phyloP scores from a whole-genome alignment of 2,329 filamentous ascomycete species.

The Diaporthe nobilis region DNA sequence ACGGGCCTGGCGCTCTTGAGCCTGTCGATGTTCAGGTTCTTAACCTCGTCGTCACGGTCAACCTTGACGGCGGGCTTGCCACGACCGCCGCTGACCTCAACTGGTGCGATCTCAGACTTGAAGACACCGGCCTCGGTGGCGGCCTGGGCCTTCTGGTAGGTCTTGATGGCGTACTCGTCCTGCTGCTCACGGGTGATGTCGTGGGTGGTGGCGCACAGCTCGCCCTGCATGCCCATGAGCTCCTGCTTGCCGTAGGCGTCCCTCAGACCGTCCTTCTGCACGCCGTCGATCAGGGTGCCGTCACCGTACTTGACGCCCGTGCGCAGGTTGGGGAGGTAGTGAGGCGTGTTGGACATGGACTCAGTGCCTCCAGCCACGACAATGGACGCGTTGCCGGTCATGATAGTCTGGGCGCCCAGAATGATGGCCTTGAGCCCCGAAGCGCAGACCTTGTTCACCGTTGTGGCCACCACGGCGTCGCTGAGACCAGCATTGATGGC shows the following conservation, averaged over 20 bases:
- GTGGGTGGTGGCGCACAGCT: slow-evolving; percentile 92
- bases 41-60: slow-evolving; percentile 93
- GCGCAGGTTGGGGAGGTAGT: slow-evolving; percentile 92
- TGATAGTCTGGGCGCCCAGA: slow-evolving; percentile 95
- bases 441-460: slow-evolving; percentile 99
- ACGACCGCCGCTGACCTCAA: slow-evolving; percentile 88
- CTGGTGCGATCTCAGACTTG: slow-evolving; percentile 86
- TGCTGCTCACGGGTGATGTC: slow-evolving; percentile 85
- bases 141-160: slow-evolving; percentile 93
- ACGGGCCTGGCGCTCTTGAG: slow-evolving; percentile 87
- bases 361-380: slow-evolving; percentile 95
- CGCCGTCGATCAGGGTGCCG: slow-evolving; percentile 88
- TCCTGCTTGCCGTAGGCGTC: slow-evolving; percentile 94
- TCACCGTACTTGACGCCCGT: slow-evolving; percentile 94
- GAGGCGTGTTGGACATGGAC: slow-evolving; percentile 98
- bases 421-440: slow-evolving; percentile 95
- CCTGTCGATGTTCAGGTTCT: slow-evolving; percentile 91
- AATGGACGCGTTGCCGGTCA: slow-evolving; percentile 93
- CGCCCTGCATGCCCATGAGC: slow-evolving; percentile 94
- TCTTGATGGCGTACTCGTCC: slow-evolving; percentile 95
- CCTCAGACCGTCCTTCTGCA: slow-evolving; percentile 94
- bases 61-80: slow-evolving; percentile 89
- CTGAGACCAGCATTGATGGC: slow-evolving; percentile 89
- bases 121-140: slow-evolving; percentile 88
- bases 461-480: slow-evolving; percentile 86